Conservation (phyloP, 768 basidiomycete species). For the Ramaria rubella region DNA sequence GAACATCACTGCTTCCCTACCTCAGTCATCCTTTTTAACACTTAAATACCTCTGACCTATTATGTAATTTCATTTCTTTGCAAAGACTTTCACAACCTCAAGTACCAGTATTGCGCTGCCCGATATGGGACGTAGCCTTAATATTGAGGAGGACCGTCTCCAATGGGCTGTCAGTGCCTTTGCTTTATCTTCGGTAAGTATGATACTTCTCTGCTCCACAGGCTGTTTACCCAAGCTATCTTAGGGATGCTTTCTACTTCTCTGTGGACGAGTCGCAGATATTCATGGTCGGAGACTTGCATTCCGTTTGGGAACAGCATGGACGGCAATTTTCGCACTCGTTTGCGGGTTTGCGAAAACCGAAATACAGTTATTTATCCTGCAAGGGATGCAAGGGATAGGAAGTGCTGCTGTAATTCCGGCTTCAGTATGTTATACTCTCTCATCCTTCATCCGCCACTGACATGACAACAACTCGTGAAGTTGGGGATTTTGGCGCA, state of each 20-base stretch:
- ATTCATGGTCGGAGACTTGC: constrained; percentile 65
- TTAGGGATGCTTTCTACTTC: constrained; percentile 71
- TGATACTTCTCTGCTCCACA: neutral
- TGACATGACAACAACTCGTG: neutral
- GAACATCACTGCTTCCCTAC: neutral
- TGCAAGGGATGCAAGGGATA: constrained; percentile 76
- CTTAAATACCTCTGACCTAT: neutral
- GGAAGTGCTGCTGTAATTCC: constrained; percentile 74
- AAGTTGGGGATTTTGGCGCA: constrained; percentile 80
- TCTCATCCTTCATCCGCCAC: neutral
- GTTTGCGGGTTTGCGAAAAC: constrained; percentile 60
- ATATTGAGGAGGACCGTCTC: constrained; percentile 43
- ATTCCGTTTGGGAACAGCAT: constrained; percentile 54
- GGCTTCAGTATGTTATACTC: constrained; percentile 44
- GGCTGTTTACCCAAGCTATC: neutral
- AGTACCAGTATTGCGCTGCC: constrained; percentile 38
- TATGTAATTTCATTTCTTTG: neutral
- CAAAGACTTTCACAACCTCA: neutral
- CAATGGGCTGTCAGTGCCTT: constrained; percentile 69
- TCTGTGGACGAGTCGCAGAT: constrained; percentile 76
- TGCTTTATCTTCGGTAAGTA: constrained; percentile 55
- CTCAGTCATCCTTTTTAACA: neutral
- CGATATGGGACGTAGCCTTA: constrained; percentile 42
- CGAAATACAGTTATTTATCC: constrained; percentile 53
- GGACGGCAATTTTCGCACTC: constrained; percentile 51